Base-by-base conservation (phyloP, 177 flowering plant genomes). In the Vitis hybrid region DNA sequence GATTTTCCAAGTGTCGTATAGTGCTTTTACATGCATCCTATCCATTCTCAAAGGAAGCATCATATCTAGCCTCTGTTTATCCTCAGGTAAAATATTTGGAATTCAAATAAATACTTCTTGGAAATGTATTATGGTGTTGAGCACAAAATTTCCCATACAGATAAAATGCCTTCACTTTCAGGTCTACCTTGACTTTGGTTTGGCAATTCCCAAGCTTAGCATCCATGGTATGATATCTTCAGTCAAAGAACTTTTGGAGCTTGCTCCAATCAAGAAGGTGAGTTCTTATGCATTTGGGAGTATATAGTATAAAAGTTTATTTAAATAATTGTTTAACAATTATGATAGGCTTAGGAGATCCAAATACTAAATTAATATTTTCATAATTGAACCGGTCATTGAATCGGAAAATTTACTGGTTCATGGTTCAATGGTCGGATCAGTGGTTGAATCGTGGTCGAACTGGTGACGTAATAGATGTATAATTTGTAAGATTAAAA, bases 11-110 rank as follows among this genome's bases (percentile, higher is more conserved):
- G 66, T 87, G 87, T 53, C 83, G 86, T 9, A 66, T 95, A 53
- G 98, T 95, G 69, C 89, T 95, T 65, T 77, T 95, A 55, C 99
- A 95, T 78, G 94, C 97, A 72, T 91, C 99, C 45, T 95, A 93
- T 74, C 99, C 99, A 60, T 93, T 89, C 74, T 89, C 94, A 64
- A 89, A 80, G 79, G 99, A 93, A 83, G 99, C 98, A 64, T 93
- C 99, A 67, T 91, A 90, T 80, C 80, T 95, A 62, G 96, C 99
- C 48, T 91, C 94, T 72, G 91, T 93, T 69, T 95, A 95, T 69
- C 74, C 89, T 53, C 98, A 95, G 87, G 98, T 90, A 62, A 70
- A 55, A 22, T 60, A 39, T 64, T 45, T 52, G 19, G 8, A 55
- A 18, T 53, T 62, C 48, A 26, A 5, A 19, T 8, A 60, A 64